Base-by-base conservation (phyloP, 2,329 filamentous ascomycete genomes). In the Setomelanomma holmii region DNA sequence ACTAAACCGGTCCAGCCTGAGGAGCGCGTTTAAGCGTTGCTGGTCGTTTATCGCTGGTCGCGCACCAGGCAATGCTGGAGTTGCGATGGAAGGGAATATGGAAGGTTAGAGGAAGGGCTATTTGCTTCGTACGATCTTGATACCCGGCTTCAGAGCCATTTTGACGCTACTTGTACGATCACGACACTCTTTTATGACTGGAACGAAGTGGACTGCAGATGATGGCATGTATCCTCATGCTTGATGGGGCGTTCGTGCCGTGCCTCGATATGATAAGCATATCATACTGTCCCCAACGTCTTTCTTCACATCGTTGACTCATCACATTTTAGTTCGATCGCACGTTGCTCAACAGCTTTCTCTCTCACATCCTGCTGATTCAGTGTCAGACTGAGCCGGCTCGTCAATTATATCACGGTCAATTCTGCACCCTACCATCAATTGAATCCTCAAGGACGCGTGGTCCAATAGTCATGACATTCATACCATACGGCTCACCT, bases 21-120 rank as follows among this genome's bases (percentile, higher is more conserved):
- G 40, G 80, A 84, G 64, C 76, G 76, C 56, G 77, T 85, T 41
- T 84, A 63, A 74, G 10, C 22, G 20, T 36, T 40, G 17, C n/a
- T 40, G 30, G 34, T 7, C 5, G 21, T 40, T 36, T 49, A n/a
- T n/a, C n/a, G n/a, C n/a, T n/a, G n/a, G n/a, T n/a, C n/a, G n/a
- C n/a, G n/a, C n/a, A n/a, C n/a, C n/a, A n/a, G n/a, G n/a, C n/a
- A n/a, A n/a, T n/a, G n/a, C n/a, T n/a, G n/a, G n/a, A n/a, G n/a
- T n/a, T n/a, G n/a, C n/a, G n/a, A 55, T 20, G 53, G 41, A 16
- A 14, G 43, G 10, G 23, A 24, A 19, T 21, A 41, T 14, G 16
- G 45, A 40, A 43, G 23, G 27, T 14, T 27, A 35, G n/a, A 44
- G 35, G 35, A 19, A 42, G 11, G 35, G 40, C 39, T 45, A 45